Conservation (phyloP, 2,329 filamentous ascomycete species). For the Colletotrichum neosansevieriae region DNA sequence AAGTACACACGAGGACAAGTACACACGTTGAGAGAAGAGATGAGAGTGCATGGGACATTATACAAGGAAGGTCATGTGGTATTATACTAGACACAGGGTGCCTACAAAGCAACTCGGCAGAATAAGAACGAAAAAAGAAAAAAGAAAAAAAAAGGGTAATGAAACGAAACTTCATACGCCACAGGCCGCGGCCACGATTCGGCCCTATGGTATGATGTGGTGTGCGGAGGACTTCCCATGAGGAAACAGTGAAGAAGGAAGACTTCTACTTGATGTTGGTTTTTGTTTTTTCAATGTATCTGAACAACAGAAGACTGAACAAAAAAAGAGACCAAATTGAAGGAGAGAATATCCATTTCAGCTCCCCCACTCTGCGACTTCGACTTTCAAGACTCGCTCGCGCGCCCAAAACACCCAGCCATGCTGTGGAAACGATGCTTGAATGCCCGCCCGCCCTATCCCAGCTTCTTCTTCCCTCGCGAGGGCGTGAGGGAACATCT, state of each 20-base stretch:
- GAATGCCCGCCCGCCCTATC: conserved; percentile 16
- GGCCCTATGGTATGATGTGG: not conserved
- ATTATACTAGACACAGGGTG: conserved; percentile 18
- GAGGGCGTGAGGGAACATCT: not conserved
- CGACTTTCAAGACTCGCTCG: conserved; percentile 21
- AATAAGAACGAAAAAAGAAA: too few species aligned
- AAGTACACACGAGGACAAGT: not conserved
- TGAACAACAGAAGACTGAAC: not conserved
- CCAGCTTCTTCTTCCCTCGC: not conserved
- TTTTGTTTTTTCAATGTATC: conserved; percentile 23
- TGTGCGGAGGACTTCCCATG: not conserved
- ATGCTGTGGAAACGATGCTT: conserved; percentile 32
- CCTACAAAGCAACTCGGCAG: conserved; percentile 11
- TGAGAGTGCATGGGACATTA: not conserved
- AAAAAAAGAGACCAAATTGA: not conserved
- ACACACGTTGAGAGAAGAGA: not conserved
- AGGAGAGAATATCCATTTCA: conserved; percentile 10
- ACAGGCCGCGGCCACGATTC: too few species aligned
- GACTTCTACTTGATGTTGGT: conserved; percentile 4
- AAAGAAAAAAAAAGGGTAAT: not conserved
- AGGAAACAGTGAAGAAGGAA: not conserved
- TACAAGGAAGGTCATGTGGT: conserved; percentile 18
- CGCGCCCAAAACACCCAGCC: conserved; percentile 33
- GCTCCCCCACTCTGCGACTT: conserved; percentile 7
- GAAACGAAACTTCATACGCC: too few species aligned